Conservation (phyloP, 352 stramenopile genomes). For the Pythium graminicola region DNA sequence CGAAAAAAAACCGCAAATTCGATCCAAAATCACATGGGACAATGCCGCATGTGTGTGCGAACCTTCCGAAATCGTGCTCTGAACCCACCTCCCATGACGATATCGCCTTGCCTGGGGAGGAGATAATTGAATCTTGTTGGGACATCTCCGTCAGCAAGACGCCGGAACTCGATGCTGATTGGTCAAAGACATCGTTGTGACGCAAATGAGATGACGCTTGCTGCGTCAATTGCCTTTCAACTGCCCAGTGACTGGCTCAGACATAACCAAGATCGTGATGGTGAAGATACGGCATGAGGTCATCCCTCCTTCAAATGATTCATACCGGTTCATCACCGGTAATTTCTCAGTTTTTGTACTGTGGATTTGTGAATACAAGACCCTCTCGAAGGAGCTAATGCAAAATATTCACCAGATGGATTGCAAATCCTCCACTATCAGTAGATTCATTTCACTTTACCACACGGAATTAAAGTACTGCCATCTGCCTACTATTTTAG, state of each 20-base stretch:
- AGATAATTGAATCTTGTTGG: slow-evolving; percentile 5
- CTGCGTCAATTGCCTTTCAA: slow-evolving; percentile 5
- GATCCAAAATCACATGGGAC: slow-evolving; percentile 9
- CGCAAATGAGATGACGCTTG: not conserved
- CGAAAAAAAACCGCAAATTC: not conserved
- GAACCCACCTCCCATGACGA: slow-evolving; percentile 3
- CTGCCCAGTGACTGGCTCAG: not conserved
- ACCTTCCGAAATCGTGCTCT: too few relatives aligned
- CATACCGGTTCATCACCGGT: not conserved
- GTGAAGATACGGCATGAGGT: slow-evolving; percentile 12
- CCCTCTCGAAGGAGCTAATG: too few relatives aligned
- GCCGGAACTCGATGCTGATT: too few relatives aligned
- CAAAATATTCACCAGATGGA: slow-evolving; percentile 8
- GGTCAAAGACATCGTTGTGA: not conserved
- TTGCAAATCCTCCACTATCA: not conserved
- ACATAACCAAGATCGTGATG: not conserved
- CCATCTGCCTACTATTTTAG: slow-evolving; percentile 5
- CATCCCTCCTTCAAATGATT: slow-evolving; percentile 12
- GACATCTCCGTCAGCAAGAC: not conserved
- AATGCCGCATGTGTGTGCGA: too few relatives aligned
- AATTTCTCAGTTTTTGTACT: too few relatives aligned
- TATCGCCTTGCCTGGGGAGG: not conserved
- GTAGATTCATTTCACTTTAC: too few relatives aligned
- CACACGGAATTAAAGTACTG: too few relatives aligned
- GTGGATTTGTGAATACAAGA: too few relatives aligned